A percentile compares a stretch with the other conserved stretches of the same genome.
phyloP scores from a whole-genome alignment of 1,284 basidiomycete species.

The Apiotrichum brassicae region DNA sequence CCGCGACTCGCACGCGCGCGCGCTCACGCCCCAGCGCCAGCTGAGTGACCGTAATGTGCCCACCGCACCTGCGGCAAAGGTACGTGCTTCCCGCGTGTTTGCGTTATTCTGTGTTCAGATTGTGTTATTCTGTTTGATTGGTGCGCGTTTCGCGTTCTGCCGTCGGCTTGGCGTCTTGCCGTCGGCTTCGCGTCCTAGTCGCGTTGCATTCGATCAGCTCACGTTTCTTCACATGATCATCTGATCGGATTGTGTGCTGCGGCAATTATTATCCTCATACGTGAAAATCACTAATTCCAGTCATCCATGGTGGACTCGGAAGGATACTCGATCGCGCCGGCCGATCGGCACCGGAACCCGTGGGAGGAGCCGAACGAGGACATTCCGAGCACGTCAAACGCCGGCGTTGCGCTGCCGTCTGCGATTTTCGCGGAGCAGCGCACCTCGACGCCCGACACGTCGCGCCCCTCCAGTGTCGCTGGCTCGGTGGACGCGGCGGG shows the following conservation, averaged over 20 bases:
- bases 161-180: too few relatives aligned
- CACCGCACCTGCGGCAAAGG: background rate
- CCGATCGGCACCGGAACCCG: slow-evolving; percentile 48
- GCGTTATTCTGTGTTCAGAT: too few relatives aligned
- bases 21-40: background rate
- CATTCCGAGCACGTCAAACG: slow-evolving; percentile 2
- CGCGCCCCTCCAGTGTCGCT: background rate
- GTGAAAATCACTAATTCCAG: too few relatives aligned
- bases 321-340: slow-evolving; percentile 52
- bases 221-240: too few relatives aligned
- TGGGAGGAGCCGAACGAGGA: slow-evolving; percentile 46
- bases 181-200: too few relatives aligned
- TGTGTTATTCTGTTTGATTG: too few relatives aligned
- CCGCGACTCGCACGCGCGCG: background rate
- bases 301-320: slow-evolving; percentile 48
- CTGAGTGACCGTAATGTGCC: background rate
- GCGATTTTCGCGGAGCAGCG: slow-evolving; percentile 16
- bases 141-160: too few relatives aligned
- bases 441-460: slow-evolving; percentile 2
- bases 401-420: slow-evolving; percentile 14
- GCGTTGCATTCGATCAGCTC: too few relatives aligned
- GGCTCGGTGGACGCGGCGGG: background rate
- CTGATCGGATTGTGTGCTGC: too few relatives aligned
- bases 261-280: too few relatives aligned
- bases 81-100: background rate